phyloP scores from a whole-genome alignment of 805 yeast species.

The Lachancea cidri region DNA sequence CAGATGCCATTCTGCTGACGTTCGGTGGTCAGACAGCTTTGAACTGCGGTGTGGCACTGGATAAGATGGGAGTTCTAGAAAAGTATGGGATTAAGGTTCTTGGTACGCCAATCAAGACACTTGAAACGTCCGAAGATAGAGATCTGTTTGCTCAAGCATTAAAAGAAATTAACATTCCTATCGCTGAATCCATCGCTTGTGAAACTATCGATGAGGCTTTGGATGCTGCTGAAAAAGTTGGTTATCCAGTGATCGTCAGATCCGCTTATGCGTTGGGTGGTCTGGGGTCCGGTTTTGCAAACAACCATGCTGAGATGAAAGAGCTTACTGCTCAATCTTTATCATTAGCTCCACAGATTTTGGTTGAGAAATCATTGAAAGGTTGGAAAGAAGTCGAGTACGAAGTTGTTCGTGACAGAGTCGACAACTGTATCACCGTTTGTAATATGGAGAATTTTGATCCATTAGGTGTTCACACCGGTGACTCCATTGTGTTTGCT shows the following conservation, averaged over 20 bases:
- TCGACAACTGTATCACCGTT: conserved; percentile 95
- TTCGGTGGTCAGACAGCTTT: conserved; percentile 99
- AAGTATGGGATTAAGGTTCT: conserved; percentile 88
- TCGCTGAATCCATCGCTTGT: conserved; percentile 95
- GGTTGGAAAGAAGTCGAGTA: conserved; percentile 99
- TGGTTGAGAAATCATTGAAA: conserved; percentile 93
- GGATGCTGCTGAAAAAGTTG: conserved; percentile 79
- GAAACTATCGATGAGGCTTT: conserved; percentile 90
- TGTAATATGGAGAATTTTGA: conserved; percentile 99
- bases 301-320: conserved; percentile 72
- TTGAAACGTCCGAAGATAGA: conserved; percentile 96
- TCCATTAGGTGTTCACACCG: conserved; percentile 97
- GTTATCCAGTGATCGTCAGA: conserved; percentile 95
- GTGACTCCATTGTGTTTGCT: conserved; percentile 98
- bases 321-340: conserved; percentile 87
- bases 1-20: conserved; percentile 92
- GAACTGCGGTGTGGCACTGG: conserved; percentile 92
- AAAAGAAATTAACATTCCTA: conserved; percentile 91
- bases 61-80: conserved; percentile 89
- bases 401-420: conserved; percentile 96
- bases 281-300: conserved; percentile 95
- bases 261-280: conserved; percentile 98
- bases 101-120: conserved; percentile 95
- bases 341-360: conserved; percentile 86
- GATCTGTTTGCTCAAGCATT: conserved; percentile 93